Evolutionary conservation across 192 early-diverging fungal species (phyloP).

Genomic region (Phycomyces blakesleeanus): DNA sequence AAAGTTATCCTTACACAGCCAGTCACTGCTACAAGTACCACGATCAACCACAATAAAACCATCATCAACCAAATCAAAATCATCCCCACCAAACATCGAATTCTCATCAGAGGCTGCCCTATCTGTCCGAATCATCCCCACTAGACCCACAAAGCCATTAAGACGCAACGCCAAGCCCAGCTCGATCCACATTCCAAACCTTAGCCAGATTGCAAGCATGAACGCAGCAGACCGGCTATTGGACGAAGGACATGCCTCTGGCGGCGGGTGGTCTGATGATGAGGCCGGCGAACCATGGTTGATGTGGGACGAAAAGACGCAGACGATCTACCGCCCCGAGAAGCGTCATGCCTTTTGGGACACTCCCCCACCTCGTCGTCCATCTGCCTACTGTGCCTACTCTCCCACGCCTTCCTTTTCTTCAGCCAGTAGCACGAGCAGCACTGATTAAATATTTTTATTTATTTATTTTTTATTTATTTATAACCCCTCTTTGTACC

Average conservation of each 20-base stretch:
- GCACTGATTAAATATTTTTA: neutral
- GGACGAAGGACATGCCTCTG: neutral
- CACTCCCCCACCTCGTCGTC: neutral
- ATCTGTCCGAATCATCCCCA: neutral
- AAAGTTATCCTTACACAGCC: neutral
- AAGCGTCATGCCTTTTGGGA: slow-evolving; percentile 1
- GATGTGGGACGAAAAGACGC: neutral
- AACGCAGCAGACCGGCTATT: neutral
- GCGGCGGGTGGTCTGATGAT: neutral
- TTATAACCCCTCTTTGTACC: neutral
- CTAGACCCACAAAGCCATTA: neutral
- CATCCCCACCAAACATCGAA: too few species aligned
- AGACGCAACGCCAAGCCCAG: neutral
- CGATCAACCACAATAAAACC: neutral
- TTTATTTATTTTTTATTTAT: neutral
- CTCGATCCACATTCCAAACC: neutral
- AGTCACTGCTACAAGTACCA: neutral
- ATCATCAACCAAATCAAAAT: too few species aligned
- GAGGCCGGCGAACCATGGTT: neutral
- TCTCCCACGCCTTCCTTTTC: slow-evolving; percentile 3
- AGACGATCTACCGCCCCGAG: neutral
- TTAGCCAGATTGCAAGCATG: neutral
- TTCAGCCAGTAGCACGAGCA: slow-evolving; percentile 1
- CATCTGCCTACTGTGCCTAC: neutral
- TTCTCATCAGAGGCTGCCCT: neutral